Conservation (phyloP, 441 rosid species). For the Pelargonium fulgidum region DNA sequence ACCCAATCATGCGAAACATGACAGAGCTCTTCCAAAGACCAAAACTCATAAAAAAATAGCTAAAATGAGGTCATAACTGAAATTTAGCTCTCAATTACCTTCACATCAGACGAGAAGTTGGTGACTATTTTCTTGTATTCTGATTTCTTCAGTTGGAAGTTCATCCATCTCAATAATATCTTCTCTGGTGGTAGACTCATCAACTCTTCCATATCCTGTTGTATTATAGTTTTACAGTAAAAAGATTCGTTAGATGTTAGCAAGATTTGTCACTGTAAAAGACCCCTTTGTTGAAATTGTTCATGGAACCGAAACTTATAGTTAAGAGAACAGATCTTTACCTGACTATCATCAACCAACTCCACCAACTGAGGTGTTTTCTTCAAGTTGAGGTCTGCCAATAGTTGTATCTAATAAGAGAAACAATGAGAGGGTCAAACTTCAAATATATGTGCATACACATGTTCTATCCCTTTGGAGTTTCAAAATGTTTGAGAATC, state of each 20-base stretch:
- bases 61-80: conserved; percentile 12
- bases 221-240: background rate
- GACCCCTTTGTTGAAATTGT: background rate
- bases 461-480: background rate
- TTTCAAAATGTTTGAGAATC: background rate
- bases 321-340: conserved; percentile 9
- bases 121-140: conserved; percentile 83
- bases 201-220: conserved; percentile 94
- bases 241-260: background rate
- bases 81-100: conserved; percentile 48
- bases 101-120: conserved; percentile 90
- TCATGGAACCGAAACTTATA: conserved; percentile 13
- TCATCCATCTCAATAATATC: conserved; percentile 96
- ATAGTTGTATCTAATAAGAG: conserved; percentile 66
- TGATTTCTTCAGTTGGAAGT: conserved; percentile 89
- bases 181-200: conserved; percentile 89
- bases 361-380: conserved; percentile 94
- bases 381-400: conserved; percentile 92
- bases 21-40: background rate
- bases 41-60: background rate
- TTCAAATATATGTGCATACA: background rate
- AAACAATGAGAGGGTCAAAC: conserved; percentile 7
- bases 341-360: conserved; percentile 84
- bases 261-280: background rate
- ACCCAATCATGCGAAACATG: background rate